phyloP scores from a whole-genome alignment of 2,329 filamentous ascomycete genomes.

The Dryadomyces quercivorus region DNA sequence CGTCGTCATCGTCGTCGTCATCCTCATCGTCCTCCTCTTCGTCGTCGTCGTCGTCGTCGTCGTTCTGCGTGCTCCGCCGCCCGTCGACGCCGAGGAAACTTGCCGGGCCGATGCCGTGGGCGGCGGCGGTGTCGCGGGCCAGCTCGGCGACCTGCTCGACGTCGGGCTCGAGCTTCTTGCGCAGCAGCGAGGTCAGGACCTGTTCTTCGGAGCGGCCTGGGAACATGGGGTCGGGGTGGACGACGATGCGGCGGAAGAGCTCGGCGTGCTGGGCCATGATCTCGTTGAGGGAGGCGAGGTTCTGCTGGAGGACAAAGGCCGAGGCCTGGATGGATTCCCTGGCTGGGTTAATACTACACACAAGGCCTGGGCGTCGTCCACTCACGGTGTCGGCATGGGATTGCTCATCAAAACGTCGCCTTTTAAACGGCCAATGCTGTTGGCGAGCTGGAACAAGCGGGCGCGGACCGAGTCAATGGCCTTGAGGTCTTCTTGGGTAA shows the following conservation, averaged over 20 bases:
- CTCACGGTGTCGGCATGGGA: constrained; percentile 56
- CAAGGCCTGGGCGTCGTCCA: background rate
- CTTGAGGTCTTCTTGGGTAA: constrained; percentile 50
- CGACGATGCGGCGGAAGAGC: constrained; percentile 56
- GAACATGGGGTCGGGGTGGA: constrained; percentile 66
- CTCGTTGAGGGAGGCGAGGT: constrained; percentile 54
- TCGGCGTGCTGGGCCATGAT: constrained; percentile 53
- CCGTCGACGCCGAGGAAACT: constrained; percentile 20
- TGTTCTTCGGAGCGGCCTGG: constrained; percentile 56
- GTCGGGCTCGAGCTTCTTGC: constrained; percentile 72
- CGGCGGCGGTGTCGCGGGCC: constrained; percentile 37
- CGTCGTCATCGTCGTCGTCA: constrained; percentile 16
- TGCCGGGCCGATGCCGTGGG: constrained; percentile 17
- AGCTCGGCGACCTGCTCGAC: constrained; percentile 62
- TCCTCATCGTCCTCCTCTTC: constrained; percentile 13
- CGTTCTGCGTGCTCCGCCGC: constrained; percentile 7
- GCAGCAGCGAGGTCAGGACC: constrained; percentile 56
- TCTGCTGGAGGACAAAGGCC: constrained; percentile 57
- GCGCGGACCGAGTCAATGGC: constrained; percentile 59
- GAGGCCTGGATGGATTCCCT: constrained; percentile 64
- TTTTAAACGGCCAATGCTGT: constrained; percentile 53
- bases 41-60: constrained; percentile 26
- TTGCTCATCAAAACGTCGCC: constrained; percentile 48
- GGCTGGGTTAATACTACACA: background rate
- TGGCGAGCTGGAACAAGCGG: constrained; percentile 55